phyloP scores from a whole-genome alignment of 2,329 filamentous ascomycete species.

The Aspergillus niger region DNA sequence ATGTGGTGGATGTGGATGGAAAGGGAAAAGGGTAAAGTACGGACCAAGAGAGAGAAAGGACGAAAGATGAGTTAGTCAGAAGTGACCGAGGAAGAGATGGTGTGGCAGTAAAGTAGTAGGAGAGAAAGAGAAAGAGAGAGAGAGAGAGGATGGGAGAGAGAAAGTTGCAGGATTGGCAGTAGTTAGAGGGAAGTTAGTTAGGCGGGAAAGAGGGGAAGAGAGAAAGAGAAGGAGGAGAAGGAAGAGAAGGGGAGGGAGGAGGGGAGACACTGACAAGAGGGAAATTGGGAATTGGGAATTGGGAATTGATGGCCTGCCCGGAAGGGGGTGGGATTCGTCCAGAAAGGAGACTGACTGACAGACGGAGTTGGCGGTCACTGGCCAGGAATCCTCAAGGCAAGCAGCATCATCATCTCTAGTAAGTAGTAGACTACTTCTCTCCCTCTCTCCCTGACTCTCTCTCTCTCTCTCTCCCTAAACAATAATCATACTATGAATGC shows the following conservation, averaged over 20 bases:
- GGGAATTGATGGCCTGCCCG: conserved; percentile 8
- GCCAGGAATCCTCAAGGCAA: conserved; percentile 6
- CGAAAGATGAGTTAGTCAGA: conserved; percentile 1
- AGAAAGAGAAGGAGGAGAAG: conserved; percentile 27
- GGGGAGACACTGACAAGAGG: conserved; percentile 1
- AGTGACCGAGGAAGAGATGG: conserved; percentile 9
- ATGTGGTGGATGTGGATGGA: conserved; percentile 9
- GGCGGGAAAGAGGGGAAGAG: conserved; percentile 15
- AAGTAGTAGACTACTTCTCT: too few relatives aligned
- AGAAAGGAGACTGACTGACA: background rate
- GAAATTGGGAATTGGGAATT: background rate
- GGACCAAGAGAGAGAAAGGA: conserved; percentile 16
- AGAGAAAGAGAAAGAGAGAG: conserved; percentile 8
- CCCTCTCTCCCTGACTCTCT: background rate
- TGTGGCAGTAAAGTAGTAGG: background rate
- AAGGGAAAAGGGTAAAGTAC: conserved; percentile 16
- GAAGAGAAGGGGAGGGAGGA: conserved; percentile 5
- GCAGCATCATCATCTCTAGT: background rate
- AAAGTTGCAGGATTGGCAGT: conserved; percentile 13
- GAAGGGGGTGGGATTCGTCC: background rate
- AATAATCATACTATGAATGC: background rate
- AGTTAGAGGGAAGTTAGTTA: conserved; percentile 7
- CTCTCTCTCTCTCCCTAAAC: too few relatives aligned
- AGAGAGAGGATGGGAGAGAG: conserved; percentile 18
- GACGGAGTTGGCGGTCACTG: background rate